These are phyloP conservation scores for Papiliotrema nemorosa DNA, from an alignment of 1,284 basidiomycete species.

Conservation along the genomic window DNA sequence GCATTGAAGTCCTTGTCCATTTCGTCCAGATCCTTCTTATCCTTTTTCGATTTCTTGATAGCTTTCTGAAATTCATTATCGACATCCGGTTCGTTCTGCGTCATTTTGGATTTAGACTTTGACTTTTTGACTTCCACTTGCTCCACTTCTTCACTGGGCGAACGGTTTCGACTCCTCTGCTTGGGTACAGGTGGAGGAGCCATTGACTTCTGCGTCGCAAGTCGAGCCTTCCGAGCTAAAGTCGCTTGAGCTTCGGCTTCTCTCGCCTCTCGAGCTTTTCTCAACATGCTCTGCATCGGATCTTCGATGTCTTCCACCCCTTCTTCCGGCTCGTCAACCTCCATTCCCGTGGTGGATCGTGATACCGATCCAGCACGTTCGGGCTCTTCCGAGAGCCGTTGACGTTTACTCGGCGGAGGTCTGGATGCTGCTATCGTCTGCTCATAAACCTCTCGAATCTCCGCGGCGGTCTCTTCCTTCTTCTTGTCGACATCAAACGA, in stretches of 20 bases:
- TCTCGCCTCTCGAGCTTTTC: constrained; percentile 8
- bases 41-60: constrained; percentile 29
- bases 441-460: constrained; percentile 38
- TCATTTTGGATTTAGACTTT: not conserved
- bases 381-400: constrained; percentile 3
- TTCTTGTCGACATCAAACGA: constrained; percentile 14
- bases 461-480: constrained; percentile 26
- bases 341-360: constrained; percentile 17
- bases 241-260: not conserved
- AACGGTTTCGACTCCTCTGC: not conserved
- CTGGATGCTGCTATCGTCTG: constrained; percentile 22
- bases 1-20: constrained; percentile 83
- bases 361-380: not conserved
- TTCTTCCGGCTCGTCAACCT: constrained; percentile 28
- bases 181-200: not conserved
- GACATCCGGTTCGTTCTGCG: constrained; percentile 17
- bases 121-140: constrained; percentile 10
- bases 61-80: constrained; percentile 44
- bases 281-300: constrained; percentile 16
- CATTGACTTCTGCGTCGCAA: not conserved
- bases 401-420: constrained; percentile 6
- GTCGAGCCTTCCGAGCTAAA: not conserved
- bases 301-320: constrained; percentile 22
- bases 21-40: constrained; percentile 53
- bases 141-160: constrained; percentile 17